Evolutionary conservation across 2,329 filamentous ascomycete species (phyloP).

Genomic region (Trichophaea hybrida): DNA sequence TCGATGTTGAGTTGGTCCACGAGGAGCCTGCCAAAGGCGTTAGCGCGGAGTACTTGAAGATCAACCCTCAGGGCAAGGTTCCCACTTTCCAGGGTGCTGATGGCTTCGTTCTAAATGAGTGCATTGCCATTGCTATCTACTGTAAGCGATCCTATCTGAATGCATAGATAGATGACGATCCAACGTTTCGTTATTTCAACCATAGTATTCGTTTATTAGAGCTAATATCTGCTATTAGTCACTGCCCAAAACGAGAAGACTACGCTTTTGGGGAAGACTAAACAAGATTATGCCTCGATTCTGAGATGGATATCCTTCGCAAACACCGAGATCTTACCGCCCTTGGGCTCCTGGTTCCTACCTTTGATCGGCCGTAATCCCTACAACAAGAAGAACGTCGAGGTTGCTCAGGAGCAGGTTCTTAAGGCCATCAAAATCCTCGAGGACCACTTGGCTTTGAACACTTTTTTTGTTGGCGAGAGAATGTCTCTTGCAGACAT

Average conservation of each 20-base stretch:
- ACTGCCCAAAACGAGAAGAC: slow-evolving; percentile 99
- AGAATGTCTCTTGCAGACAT: slow-evolving; percentile 92
- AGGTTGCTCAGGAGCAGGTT: slow-evolving; percentile 58
- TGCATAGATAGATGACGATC: too few species aligned
- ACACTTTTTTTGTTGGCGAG: slow-evolving; percentile 97
- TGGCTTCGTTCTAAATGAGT: slow-evolving; percentile 78
- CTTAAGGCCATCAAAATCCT: slow-evolving; percentile 55
- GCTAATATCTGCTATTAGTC: slow-evolving; percentile 42
- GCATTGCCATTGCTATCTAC: slow-evolving; percentile 93
- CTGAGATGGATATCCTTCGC: slow-evolving; percentile 96
- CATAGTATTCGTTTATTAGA: background rate
- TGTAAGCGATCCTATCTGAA: slow-evolving; percentile 48
- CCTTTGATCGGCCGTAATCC: slow-evolving; percentile 66
- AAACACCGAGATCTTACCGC: slow-evolving; percentile 70
- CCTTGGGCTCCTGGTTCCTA: slow-evolving; percentile 66
- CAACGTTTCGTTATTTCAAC: background rate
- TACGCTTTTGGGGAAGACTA: slow-evolving; percentile 96
- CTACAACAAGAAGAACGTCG: slow-evolving; percentile 97
- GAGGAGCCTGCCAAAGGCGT: slow-evolving; percentile 51
- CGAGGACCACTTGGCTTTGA: slow-evolving; percentile 75
- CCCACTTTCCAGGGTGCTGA: slow-evolving; percentile 86
- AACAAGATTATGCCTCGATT: slow-evolving; percentile 99
- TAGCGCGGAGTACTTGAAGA: slow-evolving; percentile 63
- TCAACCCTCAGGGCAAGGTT: slow-evolving; percentile 80
- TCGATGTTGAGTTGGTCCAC: slow-evolving; percentile 75